Evolutionary conservation across 1,284 basidiomycete species (phyloP).

Genomic region (Malassezia japonica): DNA sequence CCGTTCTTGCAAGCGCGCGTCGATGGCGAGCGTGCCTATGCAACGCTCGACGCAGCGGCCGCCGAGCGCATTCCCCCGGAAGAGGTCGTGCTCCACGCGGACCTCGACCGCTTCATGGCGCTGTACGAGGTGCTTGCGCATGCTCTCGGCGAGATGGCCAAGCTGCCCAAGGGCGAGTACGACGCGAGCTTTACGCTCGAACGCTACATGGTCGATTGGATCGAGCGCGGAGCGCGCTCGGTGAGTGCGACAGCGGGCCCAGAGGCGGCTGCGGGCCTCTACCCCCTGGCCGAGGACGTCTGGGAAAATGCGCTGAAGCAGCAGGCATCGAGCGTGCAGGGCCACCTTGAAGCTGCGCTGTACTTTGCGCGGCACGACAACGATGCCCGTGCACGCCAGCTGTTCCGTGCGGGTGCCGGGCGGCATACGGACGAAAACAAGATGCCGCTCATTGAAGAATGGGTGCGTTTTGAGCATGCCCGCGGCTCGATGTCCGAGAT

Average conservation of each 20-base stretch:
- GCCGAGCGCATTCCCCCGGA: constrained; percentile 12
- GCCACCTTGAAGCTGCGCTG: constrained; percentile 25
- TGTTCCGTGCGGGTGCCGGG: constrained; percentile 24
- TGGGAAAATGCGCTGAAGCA: constrained; percentile 29
- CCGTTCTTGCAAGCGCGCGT: constrained; percentile 32
- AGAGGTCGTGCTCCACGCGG: constrained; percentile 21
- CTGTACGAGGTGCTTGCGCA: constrained; percentile 33
- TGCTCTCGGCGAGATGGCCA: constrained; percentile 19
- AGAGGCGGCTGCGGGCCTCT: constrained; percentile 25
- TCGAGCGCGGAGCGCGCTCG: constrained; percentile 23
- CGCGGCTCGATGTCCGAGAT: constrained; percentile 65
- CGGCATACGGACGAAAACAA: constrained; percentile 19
- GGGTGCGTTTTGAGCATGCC: constrained; percentile 72
- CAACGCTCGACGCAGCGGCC: constrained; percentile 19
- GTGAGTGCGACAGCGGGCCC: constrained; percentile 16
- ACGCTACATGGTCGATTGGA: constrained; percentile 31
- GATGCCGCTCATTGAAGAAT: constrained; percentile 74
- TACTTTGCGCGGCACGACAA: constrained; percentile 29
- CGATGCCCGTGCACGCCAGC: constrained; percentile 24
- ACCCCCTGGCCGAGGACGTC: constrained; percentile 30
- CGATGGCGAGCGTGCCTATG: constrained; percentile 38
- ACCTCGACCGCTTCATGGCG: constrained; percentile 36
- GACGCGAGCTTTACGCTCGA: constrained; percentile 23
- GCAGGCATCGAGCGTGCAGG: constrained; percentile 25
- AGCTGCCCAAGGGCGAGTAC: constrained; percentile 11